Evolutionary conservation across 306 rosid genomes (phyloP), one percentile per base, ranked within the genome.

Genomic region (Quercus aquifolioides): DNA sequence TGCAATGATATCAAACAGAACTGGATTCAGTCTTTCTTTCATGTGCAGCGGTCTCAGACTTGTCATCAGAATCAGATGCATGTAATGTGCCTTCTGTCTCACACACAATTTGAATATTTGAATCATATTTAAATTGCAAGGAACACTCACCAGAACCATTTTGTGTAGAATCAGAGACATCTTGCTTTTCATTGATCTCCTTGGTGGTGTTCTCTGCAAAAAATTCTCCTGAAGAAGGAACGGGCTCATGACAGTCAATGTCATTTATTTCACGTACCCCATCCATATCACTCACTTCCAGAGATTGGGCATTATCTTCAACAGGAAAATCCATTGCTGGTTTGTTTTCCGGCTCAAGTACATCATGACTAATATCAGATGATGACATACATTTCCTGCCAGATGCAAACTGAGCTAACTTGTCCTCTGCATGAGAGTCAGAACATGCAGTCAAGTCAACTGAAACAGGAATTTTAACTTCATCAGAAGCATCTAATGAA

Each of bases 91-190:
- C 71, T 57, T 80, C 86, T 46, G 38, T 69, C 56, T 31, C 86
- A 14, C 35, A 18, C 35, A 69, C 83, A 69, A 58, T 68, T 73
- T 84, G 74, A 82, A 78, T 74, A 35, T 82, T 83, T 78, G 77
- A 69, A 81, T 84, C 83, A 70, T 90, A 70, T 75, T 69, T 52
- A 55, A 69, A 64, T 20, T 25, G 86, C 75, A 84, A 38, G 35
- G 74, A 81, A 86, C 76, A 79, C 77, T 78, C 86, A 74, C 49
- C 79, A 75, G 69, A 56, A 77, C 69, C 88, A 59, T 60, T 70
- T 55, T 77, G 63, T 81, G 46, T 74, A 81, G 89, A 78, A 78
- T 67, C 59, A 56, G 89, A 81, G 71, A 62, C 51, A 70, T 79
- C 76, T 26, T 33, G 46, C 46, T 74, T 80, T 77, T 74, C 87